Conservation (phyloP, 352 stramenopile species). For the Phytophthora citrophthora region DNA sequence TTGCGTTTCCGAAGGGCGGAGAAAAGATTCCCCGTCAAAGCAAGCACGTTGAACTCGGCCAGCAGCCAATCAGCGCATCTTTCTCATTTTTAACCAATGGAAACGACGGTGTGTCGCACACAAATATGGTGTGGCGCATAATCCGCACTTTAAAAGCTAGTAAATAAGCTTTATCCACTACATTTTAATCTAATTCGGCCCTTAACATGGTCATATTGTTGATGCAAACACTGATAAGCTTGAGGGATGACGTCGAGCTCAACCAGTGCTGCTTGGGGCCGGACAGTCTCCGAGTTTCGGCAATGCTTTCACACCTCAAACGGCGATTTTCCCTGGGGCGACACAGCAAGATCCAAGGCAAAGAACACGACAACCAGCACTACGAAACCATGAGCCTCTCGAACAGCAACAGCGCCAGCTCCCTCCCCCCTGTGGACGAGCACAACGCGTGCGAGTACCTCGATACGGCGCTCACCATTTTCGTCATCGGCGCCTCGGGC, state of each 20-base stretch:
- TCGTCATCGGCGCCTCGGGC: slow-evolving; percentile 88
- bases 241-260: slow-evolving; percentile 5
- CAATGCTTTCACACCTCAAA: slow-evolving; percentile 55
- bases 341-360: slow-evolving; percentile 43
- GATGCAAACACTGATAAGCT: slow-evolving; percentile 27
- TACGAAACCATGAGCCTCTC: slow-evolving; percentile 45
- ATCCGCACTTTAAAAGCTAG: background rate
- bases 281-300: slow-evolving; percentile 15
- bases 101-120: slow-evolving; percentile 1
- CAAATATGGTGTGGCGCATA: slow-evolving; percentile 5
- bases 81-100: background rate
- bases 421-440: slow-evolving; percentile 40
- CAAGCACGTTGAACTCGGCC: slow-evolving; percentile 15
- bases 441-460: slow-evolving; percentile 76
- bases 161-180: background rate
- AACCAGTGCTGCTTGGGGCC: slow-evolving; percentile 14
- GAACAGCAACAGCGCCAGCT: slow-evolving; percentile 25
- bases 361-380: slow-evolving; percentile 31
- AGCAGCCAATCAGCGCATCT: slow-evolving; percentile 2
- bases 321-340: slow-evolving; percentile 45
- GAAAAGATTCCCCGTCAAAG: slow-evolving; percentile 4
- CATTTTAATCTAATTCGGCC: background rate
- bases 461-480: slow-evolving; percentile 73
- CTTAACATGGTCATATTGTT: slow-evolving; percentile 18
- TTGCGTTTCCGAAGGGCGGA: slow-evolving; percentile 21